A percentile compares a stretch with the other conserved stretches of the same genome.
phyloP scores from a whole-genome alignment of 2,329 filamentous ascomycete species.

The Aspergillus sp. region DNA sequence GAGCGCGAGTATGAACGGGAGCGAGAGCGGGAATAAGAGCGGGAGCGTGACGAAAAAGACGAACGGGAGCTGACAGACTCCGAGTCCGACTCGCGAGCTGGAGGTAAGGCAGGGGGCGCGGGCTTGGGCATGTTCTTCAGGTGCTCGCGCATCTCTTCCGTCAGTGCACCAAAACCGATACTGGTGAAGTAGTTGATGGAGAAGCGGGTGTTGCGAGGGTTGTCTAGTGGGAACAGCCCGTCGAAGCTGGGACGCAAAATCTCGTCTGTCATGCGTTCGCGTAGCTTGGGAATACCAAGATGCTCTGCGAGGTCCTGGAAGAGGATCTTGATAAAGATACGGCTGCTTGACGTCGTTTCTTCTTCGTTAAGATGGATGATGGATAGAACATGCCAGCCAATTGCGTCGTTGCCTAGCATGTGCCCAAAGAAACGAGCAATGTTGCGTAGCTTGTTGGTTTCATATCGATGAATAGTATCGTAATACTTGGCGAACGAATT shows the following conservation, averaged over 20 bases:
- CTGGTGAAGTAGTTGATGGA: constrained; percentile 99
- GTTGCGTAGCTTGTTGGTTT: constrained; percentile 92
- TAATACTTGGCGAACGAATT: constrained; percentile 91
- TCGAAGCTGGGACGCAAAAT: constrained; percentile 76
- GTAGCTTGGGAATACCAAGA: constrained; percentile 79
- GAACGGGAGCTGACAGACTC: constrained; percentile 60
- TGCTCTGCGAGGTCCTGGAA: constrained; percentile 91
- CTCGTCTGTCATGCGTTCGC: constrained; percentile 77
- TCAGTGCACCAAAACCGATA: constrained; percentile 92
- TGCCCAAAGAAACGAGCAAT: constrained; percentile 95
- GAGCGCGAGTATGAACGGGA: constrained; percentile 46
- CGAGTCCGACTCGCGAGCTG: constrained; percentile 64
- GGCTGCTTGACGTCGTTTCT: constrained; percentile 92
- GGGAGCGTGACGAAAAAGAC: constrained; percentile 40
- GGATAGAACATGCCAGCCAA: constrained; percentile 89
- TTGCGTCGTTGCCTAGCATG: constrained; percentile 81
- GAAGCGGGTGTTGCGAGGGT: constrained; percentile 88
- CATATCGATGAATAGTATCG: constrained; percentile 95
- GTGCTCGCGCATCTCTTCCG: constrained; percentile 91
- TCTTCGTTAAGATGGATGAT: constrained; percentile 91
- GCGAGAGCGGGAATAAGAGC: constrained; percentile 38
- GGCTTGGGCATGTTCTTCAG: constrained; percentile 90
- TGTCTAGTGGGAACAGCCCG: constrained; percentile 88
- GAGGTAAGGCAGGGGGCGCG: constrained; percentile 69
- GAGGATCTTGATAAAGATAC: constrained; percentile 98